Evolutionary conservation across 2,329 filamentous ascomycete species (phyloP), one percentile per base, ranked within the genome.

Genomic region (Penicillium palitans): DNA sequence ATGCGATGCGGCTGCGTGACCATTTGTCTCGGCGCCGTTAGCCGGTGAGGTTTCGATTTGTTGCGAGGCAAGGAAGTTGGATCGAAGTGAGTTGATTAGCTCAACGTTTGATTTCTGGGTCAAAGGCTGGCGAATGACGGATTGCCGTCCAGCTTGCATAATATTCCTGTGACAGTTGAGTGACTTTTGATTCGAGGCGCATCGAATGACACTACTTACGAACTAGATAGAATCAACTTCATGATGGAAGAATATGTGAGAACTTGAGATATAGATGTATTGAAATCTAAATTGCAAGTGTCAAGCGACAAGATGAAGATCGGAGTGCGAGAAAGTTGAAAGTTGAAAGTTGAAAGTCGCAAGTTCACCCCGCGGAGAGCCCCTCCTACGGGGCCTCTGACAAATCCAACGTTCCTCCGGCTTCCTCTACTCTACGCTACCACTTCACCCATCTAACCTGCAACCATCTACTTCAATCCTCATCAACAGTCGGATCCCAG

Each of bases 101-200:
- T 99, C 95, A 68, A 93, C 87, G 74, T 98, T 98, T 55, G 93
- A 97, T 73, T 93, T 91, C 72, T 87, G 87, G 64, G 86, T 85
- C 60, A 87, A 84, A 17, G 88, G 86, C 70, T 90, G 90, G 62
- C 91, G 88, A 74, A 96, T 89, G 62, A 96, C 88, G 49, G 91
- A 91, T 57, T 90, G 89, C 57, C 90, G 90, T 64, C 87, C 88
- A 63, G 86, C 87, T 68, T 88, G 88, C 83, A 96, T 91, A 74
- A 96, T 89, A 80, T 96, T 97, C 71, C 85, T 87, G 68, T 15
- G 45, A 25, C 17, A 25, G 25, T 12, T 58, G 44, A 57, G 58
- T 50, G 29, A 51, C 35, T 52, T 33, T 33, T 25, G 40, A 27
- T 24, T 24, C 39, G 33, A 55, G 25, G 48, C 50, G 49, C 55